These are phyloP conservation scores for Nakazawaea ernobii DNA, from an alignment of 805 yeast genomes.

Conservation along the genomic window DNA sequence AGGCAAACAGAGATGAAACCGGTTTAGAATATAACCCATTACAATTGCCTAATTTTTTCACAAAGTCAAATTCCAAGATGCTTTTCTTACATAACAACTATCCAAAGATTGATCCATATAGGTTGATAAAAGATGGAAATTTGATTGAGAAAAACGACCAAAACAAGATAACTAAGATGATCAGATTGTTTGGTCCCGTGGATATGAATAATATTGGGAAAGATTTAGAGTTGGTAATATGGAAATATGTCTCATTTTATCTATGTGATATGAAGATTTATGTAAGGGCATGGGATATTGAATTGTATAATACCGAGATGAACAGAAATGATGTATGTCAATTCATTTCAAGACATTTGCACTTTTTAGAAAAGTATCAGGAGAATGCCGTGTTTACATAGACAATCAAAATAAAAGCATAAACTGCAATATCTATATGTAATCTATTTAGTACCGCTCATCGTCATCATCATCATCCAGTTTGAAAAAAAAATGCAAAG, in stretches of 20 bases:
- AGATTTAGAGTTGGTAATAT: slow-evolving; percentile 26
- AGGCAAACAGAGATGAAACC: slow-evolving; percentile 5
- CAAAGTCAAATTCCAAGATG: slow-evolving; percentile 22
- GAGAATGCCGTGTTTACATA: slow-evolving; percentile 5
- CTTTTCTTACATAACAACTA: slow-evolving; percentile 44
- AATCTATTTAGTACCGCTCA: neutral
- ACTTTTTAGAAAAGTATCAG: slow-evolving; percentile 29
- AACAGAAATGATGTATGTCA: slow-evolving; percentile 39
- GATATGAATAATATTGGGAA: slow-evolving; percentile 27
- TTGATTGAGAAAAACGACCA: slow-evolving; percentile 17
- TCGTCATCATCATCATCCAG: neutral
- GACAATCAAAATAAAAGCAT: too few species aligned
- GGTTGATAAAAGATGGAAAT: slow-evolving; percentile 29
- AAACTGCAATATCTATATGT: too few species aligned
- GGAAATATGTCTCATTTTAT: slow-evolving; percentile 28
- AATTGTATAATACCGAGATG: slow-evolving; percentile 16
- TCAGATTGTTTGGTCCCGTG: slow-evolving; percentile 17
- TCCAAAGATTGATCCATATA: slow-evolving; percentile 52
- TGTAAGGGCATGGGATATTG: slow-evolving; percentile 16
- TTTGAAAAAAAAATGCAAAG: neutral
- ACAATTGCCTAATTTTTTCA: slow-evolving; percentile 21
- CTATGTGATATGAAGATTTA: slow-evolving; percentile 23
- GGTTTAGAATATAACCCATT: slow-evolving; percentile 14
- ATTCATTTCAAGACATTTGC: slow-evolving; percentile 42
- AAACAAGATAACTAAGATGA: slow-evolving; percentile 19